phyloP scores from a whole-genome alignment of 164 flowering plant species.

The Annona squamosa region DNA sequence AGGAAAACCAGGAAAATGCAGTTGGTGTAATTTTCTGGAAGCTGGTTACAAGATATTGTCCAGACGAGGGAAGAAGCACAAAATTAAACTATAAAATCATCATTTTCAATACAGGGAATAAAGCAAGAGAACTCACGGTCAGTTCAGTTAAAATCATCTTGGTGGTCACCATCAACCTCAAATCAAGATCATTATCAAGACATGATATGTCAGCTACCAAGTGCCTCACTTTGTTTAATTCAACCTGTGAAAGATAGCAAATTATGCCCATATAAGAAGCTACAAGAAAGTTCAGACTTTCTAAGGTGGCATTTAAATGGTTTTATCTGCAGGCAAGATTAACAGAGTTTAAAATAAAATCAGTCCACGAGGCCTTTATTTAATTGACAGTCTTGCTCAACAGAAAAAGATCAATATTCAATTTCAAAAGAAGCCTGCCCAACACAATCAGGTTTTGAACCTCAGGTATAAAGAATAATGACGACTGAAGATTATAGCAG shows the following conservation, averaged over 20 bases:
- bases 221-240: slow-evolving; percentile 45
- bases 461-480: neutral
- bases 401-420: neutral
- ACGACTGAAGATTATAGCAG: neutral
- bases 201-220: slow-evolving; percentile 51
- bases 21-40: neutral
- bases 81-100: too few relatives aligned
- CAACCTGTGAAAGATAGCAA: slow-evolving; percentile 29
- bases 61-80: neutral
- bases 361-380: neutral
- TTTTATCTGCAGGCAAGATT: neutral
- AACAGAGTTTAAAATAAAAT: too few relatives aligned
- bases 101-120: neutral
- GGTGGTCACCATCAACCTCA: slow-evolving; percentile 45
- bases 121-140: slow-evolving; percentile 25
- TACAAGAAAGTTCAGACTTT: neutral
- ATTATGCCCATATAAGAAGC: neutral
- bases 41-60: neutral
- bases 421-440: neutral
- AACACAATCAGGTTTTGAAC: neutral
- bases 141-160: slow-evolving; percentile 28
- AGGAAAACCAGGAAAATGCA: neutral
- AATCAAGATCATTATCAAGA: slow-evolving; percentile 39
- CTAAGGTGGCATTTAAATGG: neutral
- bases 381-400: neutral